Evolutionary conservation across 2,329 filamentous ascomycete species (phyloP), one percentile per base, ranked within the genome.

Genomic region (Aspergillus fumigatus): DNA sequence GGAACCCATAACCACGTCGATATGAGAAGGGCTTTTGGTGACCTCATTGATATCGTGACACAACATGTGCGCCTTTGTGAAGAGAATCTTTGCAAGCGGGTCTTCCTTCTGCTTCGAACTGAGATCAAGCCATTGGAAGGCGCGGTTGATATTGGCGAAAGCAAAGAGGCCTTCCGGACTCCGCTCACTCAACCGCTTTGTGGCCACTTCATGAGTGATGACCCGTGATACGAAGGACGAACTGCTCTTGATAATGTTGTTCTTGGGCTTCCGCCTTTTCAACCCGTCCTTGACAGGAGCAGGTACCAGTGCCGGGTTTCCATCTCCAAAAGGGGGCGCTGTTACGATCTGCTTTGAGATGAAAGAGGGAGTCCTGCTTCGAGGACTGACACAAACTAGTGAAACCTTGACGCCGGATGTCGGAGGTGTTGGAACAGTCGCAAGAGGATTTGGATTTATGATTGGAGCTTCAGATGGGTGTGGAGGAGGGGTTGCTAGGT

Each of bases 221-320:
- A 97, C 93, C 54, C 94, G 82, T n/a, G 93, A 97, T 29, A 99
- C 94, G 70, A 97, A 99, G 0, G 93, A 96, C 9, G 94, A 99
- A 74, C 96, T 97, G 77, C 92, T 97, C 80, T 99, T 99, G 52
- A 93, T 87, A 73, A 99, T 94, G 73, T 95, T 97, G 75, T 93
- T 97, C 81, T 97, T 99, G 2, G 94, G 94, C 73, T 99, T 99
- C 69, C 88, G 85, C 71, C 86, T 84, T 80, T 97, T 97, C 25
- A 79, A 70, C 9, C 78, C 77, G 43, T 84, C 82, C 67, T 92
- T 90, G 67, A 90, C 80, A 52, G 82, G 81, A 19, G 81, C 80
- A 3, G 84, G 71, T 10, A 82, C 79, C 29, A 97, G 80, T 26
- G 90, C 82, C 6, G 87, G 82, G 70, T 96, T 97, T 53, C 89